phyloP scores from a whole-genome alignment of 129 eudicot species.

The Calendula officinalis region DNA sequence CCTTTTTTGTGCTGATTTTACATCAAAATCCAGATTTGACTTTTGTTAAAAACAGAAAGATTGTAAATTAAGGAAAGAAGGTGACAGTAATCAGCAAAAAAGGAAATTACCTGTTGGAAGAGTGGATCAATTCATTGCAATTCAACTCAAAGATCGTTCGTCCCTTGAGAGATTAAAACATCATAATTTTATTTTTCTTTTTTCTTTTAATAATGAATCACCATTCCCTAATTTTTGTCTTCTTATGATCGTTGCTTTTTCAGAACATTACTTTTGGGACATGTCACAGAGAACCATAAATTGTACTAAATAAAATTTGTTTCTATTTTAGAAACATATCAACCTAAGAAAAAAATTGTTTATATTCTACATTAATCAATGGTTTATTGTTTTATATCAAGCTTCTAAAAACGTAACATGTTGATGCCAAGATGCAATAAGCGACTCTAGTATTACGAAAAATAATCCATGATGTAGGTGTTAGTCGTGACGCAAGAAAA shows the following conservation, averaged over 20 bases:
- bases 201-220: constrained; percentile 32
- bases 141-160: constrained; percentile 19
- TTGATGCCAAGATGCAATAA: no score
- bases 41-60: constrained; percentile 9
- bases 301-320: background rate
- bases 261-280: constrained; percentile 30
- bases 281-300: constrained; percentile 19
- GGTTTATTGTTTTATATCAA: no score
- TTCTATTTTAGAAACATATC: constrained; percentile 6
- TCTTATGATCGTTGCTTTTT: constrained; percentile 20
- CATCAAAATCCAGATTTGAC: constrained; percentile 28
- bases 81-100: constrained; percentile 18
- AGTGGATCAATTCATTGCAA: constrained; percentile 28
- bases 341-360: background rate
- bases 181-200: constrained; percentile 1
- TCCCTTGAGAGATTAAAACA: constrained; percentile 23
- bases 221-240: constrained; percentile 31
- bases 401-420: no score
- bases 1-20: background rate
- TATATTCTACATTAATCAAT: background rate
- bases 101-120: constrained; percentile 16
- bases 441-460: no score
- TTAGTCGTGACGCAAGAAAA: no score
- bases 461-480: no score
- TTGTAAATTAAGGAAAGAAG: constrained; percentile 5